Conservation (phyloP, 2,329 filamentous ascomycete species). For the Exophiala phaeomuriformis region DNA sequence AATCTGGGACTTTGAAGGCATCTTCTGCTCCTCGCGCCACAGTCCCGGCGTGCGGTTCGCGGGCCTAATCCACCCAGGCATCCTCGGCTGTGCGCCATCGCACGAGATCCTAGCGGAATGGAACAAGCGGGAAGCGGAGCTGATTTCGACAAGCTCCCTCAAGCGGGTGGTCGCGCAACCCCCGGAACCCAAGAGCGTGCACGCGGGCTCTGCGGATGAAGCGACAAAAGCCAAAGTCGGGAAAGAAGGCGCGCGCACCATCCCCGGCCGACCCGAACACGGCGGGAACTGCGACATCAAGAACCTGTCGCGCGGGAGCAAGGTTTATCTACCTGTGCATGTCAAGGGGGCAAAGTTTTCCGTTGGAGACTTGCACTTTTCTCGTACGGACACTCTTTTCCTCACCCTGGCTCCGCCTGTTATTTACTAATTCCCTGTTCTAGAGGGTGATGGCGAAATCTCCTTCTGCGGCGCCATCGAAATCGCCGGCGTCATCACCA, state of each 20-base stretch:
- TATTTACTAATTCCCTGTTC: background rate
- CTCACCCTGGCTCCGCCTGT: background rate
- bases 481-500: constrained; percentile 84
- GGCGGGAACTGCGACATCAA: constrained; percentile 92
- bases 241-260: constrained; percentile 71
- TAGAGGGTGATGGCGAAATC: constrained; percentile 81
- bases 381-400: constrained; percentile 39
- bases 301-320: constrained; percentile 69
- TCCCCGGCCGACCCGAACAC: constrained; percentile 76
- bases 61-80: constrained; percentile 84
- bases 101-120: constrained; percentile 68
- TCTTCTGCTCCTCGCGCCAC: constrained; percentile 76
- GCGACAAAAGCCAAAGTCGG: constrained; percentile 60
- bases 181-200: constrained; percentile 62
- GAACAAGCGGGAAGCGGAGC: constrained; percentile 74
- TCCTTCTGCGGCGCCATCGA: constrained; percentile 86
- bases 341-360: constrained; percentile 79
- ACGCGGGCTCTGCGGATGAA: constrained; percentile 59
- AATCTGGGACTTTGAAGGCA: constrained; percentile 71
- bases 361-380: constrained; percentile 83
- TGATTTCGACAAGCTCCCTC: constrained; percentile 62
- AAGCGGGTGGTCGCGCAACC: constrained; percentile 68
- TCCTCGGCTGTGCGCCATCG: constrained; percentile 81
- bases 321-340: constrained; percentile 82
- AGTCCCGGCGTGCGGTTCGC: constrained; percentile 82